Percentiles rank a stretch among this genome's conserved stretches.
Evolutionary conservation across 192 early-diverging fungal genomes (phyloP).

Genomic region (Dissophora globulifera): DNA sequence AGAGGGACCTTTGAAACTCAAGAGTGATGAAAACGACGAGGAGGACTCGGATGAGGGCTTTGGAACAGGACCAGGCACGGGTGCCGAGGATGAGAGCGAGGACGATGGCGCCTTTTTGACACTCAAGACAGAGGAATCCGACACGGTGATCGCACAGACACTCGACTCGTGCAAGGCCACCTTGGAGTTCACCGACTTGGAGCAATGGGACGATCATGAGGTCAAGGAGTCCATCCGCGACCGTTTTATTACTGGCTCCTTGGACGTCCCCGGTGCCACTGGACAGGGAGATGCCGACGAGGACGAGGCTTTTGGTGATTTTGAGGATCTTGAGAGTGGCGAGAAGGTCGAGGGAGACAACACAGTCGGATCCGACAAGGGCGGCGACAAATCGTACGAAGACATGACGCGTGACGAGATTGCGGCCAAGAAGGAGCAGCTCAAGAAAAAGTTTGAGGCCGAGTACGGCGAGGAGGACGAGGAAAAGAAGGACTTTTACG

Average conservation of each 20-base stretch:
- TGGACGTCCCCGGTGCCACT: constrained; percentile 54
- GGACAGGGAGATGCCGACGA: constrained; percentile 59
- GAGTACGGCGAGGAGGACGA: constrained; percentile 84
- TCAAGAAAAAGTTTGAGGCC: constrained; percentile 95
- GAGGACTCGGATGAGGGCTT: constrained; percentile 55
- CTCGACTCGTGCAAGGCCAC: constrained; percentile 81
- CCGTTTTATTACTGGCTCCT: constrained; percentile 81
- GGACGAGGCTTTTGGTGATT: constrained; percentile 78
- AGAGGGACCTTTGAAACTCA: constrained; percentile 33
- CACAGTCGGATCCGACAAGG: constrained; percentile 11
- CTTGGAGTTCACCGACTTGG: constrained; percentile 65
- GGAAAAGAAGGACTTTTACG: constrained; percentile 84
- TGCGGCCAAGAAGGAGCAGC: constrained; percentile 84
- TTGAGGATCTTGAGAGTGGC: constrained; percentile 79
- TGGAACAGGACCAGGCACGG: constrained; percentile 57
- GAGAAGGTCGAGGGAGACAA: constrained; percentile 65
- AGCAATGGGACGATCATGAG: constrained; percentile 75
- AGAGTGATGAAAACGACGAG: constrained; percentile 27
- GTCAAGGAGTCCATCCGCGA: constrained; percentile 74
- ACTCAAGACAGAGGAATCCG: constrained; percentile 54
- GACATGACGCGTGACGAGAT: constrained; percentile 73
- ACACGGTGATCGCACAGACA: constrained; percentile 29
- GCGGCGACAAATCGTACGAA: constrained; percentile 60
- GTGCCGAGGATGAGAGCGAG: constrained; percentile 54
- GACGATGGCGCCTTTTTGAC: constrained; percentile 73